These are phyloP conservation scores for Neobulgaria alba DNA, from an alignment of 2,329 filamentous ascomycete genomes.

Conservation along the genomic window DNA sequence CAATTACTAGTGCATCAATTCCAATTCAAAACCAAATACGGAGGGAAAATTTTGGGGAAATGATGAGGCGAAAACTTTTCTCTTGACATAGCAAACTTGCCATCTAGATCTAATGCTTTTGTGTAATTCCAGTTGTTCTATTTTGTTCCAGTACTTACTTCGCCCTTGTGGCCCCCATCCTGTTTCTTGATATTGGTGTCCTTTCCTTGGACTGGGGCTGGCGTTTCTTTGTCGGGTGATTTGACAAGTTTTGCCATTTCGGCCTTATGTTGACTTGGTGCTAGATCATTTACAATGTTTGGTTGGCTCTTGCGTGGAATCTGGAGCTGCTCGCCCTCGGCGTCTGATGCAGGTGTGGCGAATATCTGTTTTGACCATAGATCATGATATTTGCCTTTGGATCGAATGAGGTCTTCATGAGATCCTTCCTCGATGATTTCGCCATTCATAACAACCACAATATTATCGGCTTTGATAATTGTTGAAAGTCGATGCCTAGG, in stretches of 20 bases:
- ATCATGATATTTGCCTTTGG: conserved; percentile 41
- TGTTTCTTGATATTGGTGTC: conserved; percentile 2
- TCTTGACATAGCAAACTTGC: conserved; percentile 13
- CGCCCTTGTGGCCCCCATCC: conserved; percentile 12
- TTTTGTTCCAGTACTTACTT: conserved; percentile 20
- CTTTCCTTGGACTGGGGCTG: conserved; percentile 4
- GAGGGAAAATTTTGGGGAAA: not conserved
- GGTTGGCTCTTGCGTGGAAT: conserved; percentile 21
- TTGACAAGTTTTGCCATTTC: conserved; percentile 15
- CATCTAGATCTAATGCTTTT: conserved; percentile 2
- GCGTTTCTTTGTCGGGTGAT: conserved; percentile 9
- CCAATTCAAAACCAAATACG: not conserved
- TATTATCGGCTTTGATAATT: conserved; percentile 43
- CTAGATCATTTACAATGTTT: conserved; percentile 26
- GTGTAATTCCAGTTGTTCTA: conserved; percentile 2
- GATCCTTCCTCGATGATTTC: conserved; percentile 42
- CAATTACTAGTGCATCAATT: not conserved
- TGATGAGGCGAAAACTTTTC: not conserved
- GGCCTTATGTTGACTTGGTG: conserved; percentile 10
- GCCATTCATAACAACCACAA: conserved; percentile 45
- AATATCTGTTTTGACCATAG: conserved; percentile 42
- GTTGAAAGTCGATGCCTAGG: conserved; percentile 41
- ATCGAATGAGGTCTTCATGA: conserved; percentile 38
- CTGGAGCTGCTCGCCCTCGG: conserved; percentile 16
- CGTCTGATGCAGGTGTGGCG: conserved; percentile 16